These are phyloP conservation scores for Bipolaris sorokiniana DNA, from an alignment of 2,329 filamentous ascomycete genomes.

Conservation along the genomic window DNA sequence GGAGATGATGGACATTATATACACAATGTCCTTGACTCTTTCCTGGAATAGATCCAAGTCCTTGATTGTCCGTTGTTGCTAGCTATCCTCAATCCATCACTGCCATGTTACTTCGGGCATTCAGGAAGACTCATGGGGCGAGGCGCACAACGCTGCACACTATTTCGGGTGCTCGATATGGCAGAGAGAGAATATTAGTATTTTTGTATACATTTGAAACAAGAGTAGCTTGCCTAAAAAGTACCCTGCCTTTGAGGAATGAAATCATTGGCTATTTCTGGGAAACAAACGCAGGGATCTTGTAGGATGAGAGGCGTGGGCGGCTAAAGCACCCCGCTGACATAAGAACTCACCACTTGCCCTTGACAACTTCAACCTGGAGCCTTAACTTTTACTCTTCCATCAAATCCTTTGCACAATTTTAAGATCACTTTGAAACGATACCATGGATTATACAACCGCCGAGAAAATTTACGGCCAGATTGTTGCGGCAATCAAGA, in stretches of 20 bases:
- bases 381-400: neutral
- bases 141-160: neutral
- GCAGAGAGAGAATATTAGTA: neutral
- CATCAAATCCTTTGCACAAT: neutral
- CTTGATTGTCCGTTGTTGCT: neutral
- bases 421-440: neutral
- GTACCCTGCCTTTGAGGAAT: neutral
- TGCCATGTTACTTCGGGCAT: neutral
- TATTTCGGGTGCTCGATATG: neutral
- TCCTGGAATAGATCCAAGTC: neutral
- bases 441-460: neutral
- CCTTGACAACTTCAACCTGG: neutral
- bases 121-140: neutral
- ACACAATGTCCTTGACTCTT: neutral
- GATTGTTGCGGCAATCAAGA: neutral
- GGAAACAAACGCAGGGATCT: neutral
- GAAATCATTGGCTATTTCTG: neutral
- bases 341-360: slow-evolving; percentile 1
- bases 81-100: neutral
- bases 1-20: neutral
- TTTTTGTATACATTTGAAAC: slow-evolving; percentile 1
- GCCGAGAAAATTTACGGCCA: neutral
- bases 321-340: neutral
- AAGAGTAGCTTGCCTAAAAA: neutral
- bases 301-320: neutral